Evolutionary conservation across 1,139 yeast species (phyloP), one percentile per base, ranked within the genome.

Genomic region (Yamadazyma jaroonii): DNA sequence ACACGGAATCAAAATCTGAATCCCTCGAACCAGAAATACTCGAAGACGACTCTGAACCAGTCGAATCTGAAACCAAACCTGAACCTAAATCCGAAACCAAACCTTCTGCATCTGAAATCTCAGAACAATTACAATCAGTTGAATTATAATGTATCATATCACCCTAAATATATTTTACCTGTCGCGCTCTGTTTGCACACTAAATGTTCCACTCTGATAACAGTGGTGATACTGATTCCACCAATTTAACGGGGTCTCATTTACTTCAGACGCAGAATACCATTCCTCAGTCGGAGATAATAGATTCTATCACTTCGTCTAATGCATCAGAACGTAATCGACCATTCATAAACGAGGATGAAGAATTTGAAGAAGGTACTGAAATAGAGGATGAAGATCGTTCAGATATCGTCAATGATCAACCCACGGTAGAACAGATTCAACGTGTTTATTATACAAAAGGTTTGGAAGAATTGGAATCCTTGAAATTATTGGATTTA

Each of bases 401-500:
- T 28, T 39, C 47, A 9, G 45, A 46, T 30, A 28, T 53, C 17
- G 25, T 45, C 28, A 36, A 41, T 35, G 59, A 53, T 6, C 70
- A 63, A 32, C 69, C 69, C 1, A 61, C 64, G 7, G 44, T 62
- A 29, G 72, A 67, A 46, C 69, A 65, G 41, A 52, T 63, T 3
- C 77, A 70, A 46, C 45, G 63, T 26, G 72, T 70, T 3, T 74
- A 69, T 45, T 68, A 71, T 41, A 42, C 60, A 7, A 61, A 62
- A 40, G 86, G 83, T 0, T 56, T 81, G 2, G 72, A 72, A 40
- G 79, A 76, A 38, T 57, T 83, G 44, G 90, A 84, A 42, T 59
- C 62, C 4, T 52, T 69, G 24, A 89, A 86, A 9, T 54, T 79
- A 11, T 63, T 74, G 3, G 97, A 92, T 55, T 73, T 92, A 12